Base-by-base conservation (phyloP, 2,329 filamentous ascomycete species). In the Ascochyta rabiei region DNA sequence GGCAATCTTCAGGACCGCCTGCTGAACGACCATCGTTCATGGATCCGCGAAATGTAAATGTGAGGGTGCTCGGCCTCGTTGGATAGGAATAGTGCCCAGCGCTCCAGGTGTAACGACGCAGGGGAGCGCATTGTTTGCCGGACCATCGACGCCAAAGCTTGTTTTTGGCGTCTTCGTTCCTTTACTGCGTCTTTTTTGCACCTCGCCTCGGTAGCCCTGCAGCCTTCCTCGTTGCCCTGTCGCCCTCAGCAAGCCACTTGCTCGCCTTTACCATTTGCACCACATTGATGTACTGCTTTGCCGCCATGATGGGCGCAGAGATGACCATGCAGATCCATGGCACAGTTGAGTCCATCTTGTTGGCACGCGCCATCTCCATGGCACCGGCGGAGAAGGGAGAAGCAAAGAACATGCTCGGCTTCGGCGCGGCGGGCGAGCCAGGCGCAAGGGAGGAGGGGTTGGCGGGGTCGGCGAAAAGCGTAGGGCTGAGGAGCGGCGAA, bases 211-310 rank as follows among this genome's bases (percentile, higher is more conserved):
- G 78, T 45, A 77, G 61, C 2, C 75, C 75, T 28, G 64, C 57
- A 53, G 63, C 71, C 61, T 63, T 84, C 67, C 91, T 84, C 57
- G 83, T 80, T 67, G 85, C 82, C 31, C 89, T 76, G 68, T 99
- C 95, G n/a, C 92, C 92, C 77, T 98, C 93, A 0, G 91, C 95
- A 34, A 99, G 82, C 88, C 91, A 96, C 71, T 86, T 87, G 77
- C 91, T 93, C 6, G 95, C 95, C 77, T 97, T 96, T 70, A 96
- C 85, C 66, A 99, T 84, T 81, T 99, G 95, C 42, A 98, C 84
- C 45, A 97, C 83, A 70, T 99, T 99, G 82, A 98, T 91, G 69
- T 89, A 83, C 75, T 99, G 95, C 84, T 99, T 99, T 65, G 87
- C 82, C 21, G 86, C 80, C 93, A 98, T 98, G 73, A 97, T 81